Evolutionary conservation across 768 basidiomycete species (phyloP).

Genomic region (Pulveroboletus sp.): DNA sequence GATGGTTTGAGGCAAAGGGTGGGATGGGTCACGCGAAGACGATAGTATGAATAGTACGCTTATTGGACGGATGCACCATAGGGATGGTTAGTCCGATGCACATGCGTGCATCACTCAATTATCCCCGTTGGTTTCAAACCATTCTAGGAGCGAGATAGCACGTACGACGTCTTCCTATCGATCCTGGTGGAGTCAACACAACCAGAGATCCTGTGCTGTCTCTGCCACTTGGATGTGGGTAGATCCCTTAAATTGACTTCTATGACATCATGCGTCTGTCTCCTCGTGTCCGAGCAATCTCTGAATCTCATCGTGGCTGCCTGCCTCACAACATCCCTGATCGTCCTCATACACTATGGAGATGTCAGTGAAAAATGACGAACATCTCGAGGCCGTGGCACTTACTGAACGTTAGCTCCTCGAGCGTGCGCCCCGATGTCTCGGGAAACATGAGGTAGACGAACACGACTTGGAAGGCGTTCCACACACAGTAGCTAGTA

Average conservation of each 20-base stretch:
- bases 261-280: not conserved
- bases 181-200: not conserved
- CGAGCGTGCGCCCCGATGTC: constrained; percentile 12
- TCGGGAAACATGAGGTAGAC: constrained; percentile 15
- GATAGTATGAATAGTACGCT: constrained; percentile 24
- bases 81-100: no score
- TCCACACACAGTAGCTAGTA: constrained; percentile 9
- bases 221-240: no score
- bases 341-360: constrained; percentile 5
- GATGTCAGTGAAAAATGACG: not conserved
- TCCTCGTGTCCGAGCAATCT: not conserved
- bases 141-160: no score
- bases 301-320: not conserved
- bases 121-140: no score
- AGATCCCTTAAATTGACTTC: not conserved
- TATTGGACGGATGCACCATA: no score
- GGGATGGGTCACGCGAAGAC: constrained; percentile 10
- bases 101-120: no score
- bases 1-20: constrained; percentile 20
- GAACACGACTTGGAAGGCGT: constrained; percentile 11
- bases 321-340: not conserved
- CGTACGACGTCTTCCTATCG: no score
- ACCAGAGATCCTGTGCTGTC: not conserved
- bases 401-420: constrained; percentile 14
- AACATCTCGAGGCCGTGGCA: not conserved